phyloP scores from a whole-genome alignment of 371 early-diverging fungal genomes.

The Chytridium lagenaria region DNA sequence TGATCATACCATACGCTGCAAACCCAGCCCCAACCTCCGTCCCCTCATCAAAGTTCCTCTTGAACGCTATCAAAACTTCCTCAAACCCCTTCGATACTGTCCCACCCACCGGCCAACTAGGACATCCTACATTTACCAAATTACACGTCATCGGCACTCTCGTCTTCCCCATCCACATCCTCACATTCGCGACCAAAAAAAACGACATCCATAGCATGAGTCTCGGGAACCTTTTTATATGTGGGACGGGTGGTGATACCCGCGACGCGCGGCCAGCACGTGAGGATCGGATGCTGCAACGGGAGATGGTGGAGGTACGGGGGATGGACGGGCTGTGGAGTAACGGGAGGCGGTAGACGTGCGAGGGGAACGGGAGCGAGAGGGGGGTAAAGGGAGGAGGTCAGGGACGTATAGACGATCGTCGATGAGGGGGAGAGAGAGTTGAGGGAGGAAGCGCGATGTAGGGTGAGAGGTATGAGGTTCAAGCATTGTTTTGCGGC shows the following conservation, averaged over 20 bases:
- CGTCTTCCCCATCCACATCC: constrained; percentile 21
- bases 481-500: constrained; percentile 5
- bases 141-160: constrained; percentile 28
- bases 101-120: constrained; percentile 39
- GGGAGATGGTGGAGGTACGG: not conserved
- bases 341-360: not conserved
- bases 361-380: not conserved
- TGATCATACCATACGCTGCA: constrained; percentile 42
- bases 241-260: not conserved
- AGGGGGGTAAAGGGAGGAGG: too few species aligned
- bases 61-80: constrained; percentile 37
- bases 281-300: not conserved
- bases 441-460: not conserved
- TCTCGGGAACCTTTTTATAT: not conserved
- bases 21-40: constrained; percentile 50
- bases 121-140: constrained; percentile 34
- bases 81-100: constrained; percentile 39
- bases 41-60: constrained; percentile 47
- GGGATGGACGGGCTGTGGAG: not conserved
- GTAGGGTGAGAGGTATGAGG: not conserved
- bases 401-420: not conserved
- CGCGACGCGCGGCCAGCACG: not conserved
- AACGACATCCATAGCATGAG: constrained; percentile 11
- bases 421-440: not conserved
- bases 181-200: not conserved